Conservation (phyloP, 306 rosid species). For the Prunus dulcis region DNA sequence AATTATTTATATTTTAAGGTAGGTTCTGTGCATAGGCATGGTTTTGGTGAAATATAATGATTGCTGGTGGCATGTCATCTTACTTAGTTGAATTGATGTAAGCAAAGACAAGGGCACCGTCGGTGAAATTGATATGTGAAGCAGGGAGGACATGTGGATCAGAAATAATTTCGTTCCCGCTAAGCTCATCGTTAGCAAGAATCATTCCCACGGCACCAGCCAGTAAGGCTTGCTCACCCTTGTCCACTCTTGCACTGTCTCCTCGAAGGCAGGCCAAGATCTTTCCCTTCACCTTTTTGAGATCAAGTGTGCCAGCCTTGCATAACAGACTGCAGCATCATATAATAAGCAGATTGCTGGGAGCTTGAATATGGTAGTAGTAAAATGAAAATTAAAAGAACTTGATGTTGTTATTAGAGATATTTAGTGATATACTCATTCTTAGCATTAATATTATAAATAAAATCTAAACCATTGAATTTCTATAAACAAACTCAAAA, state of each 20-base stretch:
- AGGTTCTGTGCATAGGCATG: not conserved
- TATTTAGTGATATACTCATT: no score
- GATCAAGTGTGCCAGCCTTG: constrained; percentile 76
- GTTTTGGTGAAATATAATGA: not conserved
- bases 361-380: not conserved
- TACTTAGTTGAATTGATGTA: constrained; percentile 74
- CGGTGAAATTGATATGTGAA: constrained; percentile 58
- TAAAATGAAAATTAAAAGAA: not conserved
- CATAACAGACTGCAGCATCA: constrained; percentile 54
- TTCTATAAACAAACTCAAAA: no score
- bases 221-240: constrained; percentile 69
- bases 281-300: constrained; percentile 73
- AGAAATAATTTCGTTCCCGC: constrained; percentile 72
- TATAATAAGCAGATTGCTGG: not conserved
- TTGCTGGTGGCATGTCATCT: constrained; percentile 20
- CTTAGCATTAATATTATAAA: no score
- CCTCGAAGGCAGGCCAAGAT: constrained; percentile 83
- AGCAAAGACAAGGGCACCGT: constrained; percentile 40
- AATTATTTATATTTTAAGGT: no score
- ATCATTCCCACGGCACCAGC: constrained; percentile 91
- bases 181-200: constrained; percentile 57
- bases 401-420: not conserved
- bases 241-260: constrained; percentile 74
- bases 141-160: constrained; percentile 93
- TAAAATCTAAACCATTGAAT: no score